Conservation (phyloP, 2,329 filamentous ascomycete genomes). For the Ophiostoma tasmaniense region DNA sequence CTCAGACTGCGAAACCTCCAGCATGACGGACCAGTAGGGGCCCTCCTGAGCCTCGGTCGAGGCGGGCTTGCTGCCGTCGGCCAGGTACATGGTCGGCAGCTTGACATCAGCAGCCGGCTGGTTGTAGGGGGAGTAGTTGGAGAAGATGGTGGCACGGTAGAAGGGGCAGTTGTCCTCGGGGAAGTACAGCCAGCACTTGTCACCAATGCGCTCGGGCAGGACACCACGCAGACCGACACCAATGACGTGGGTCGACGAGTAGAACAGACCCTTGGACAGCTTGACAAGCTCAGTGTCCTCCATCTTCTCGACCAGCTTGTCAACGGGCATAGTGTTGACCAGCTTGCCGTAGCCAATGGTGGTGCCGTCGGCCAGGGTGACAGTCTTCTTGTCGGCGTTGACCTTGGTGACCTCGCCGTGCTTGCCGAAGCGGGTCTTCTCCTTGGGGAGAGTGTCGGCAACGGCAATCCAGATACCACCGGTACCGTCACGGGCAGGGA, state of each 20-base stretch:
- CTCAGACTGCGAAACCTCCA: constrained; percentile 91
- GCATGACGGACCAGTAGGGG: constrained; percentile 99
- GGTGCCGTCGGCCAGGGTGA: constrained; percentile 74
- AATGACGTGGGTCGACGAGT: constrained; percentile 94
- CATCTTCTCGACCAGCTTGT: constrained; percentile 79
- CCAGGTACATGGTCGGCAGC: constrained; percentile 78
- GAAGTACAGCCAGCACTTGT: constrained; percentile 99
- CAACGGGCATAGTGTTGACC: constrained; percentile 92
- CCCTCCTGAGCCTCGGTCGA: constrained; percentile 69
- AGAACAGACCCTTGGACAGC: constrained; percentile 86
- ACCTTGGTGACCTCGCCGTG: constrained; percentile 78
- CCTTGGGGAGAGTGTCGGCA: constrained; percentile 80
- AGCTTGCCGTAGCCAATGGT: constrained; percentile 88
- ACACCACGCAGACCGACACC: constrained; percentile 88
- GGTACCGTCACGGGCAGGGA: constrained; percentile 90
- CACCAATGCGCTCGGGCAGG: constrained; percentile 90
- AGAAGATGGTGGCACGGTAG: constrained; percentile 99
- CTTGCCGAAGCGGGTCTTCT: constrained; percentile 87
- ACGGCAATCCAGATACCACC: constrained; percentile 99
- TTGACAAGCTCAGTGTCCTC: constrained; percentile 74
- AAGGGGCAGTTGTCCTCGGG: constrained; percentile 98
- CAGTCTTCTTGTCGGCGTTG: constrained; percentile 75
- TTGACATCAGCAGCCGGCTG: constrained; percentile 77
- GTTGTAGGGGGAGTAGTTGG: constrained; percentile 99
- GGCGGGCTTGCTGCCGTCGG: constrained; percentile 71